Base-by-base conservation (phyloP, 2,329 filamentous ascomycete species). In the Escovopsis sp. region DNA sequence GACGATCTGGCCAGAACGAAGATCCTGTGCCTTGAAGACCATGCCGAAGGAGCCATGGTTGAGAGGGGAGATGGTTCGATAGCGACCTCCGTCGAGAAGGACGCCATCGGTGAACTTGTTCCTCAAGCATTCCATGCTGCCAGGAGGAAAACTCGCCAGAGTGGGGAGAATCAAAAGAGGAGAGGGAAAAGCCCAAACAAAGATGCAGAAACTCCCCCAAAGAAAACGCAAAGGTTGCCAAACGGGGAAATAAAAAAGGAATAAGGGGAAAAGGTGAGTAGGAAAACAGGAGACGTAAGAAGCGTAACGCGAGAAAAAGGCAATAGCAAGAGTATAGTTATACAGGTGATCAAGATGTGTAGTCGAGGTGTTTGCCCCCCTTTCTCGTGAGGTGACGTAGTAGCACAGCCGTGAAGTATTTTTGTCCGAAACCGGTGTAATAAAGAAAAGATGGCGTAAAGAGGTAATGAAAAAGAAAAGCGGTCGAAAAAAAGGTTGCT, bases 1-100 rank as follows among this genome's bases (percentile, higher is more conserved):
- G 47, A 98, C 90, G 40, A 75, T 71, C 40, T 90, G 68, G 47
- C 77, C 73, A 41, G 82, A 93, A 44, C 68, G 56, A 45, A 77
- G 66, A 56, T 98, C 86, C 55, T 71, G 79, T 40, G 88, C 90
- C 62, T 86, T 78, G 61, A 94, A 94, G 50, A 98, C 90, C 84
- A 96, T 92, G 54, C 90, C 90, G 54, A 96, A 98, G 37, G 90
- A 96, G 48, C 90, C 90, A 70, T 94, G 86, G 56, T 98, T 98
- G 63, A 98, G 80, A 39, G 90, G 87, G 47, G 87, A 83, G 52
- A 94, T 70, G 38, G 87, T 93, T 62, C 82, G 70, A 59, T 90
- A 98, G 47, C 90, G 87, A 57, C 84, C 39, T 16, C 39, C 86
- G 55, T 83, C 77, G 54, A 94, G 76, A 54, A 93, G 63, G 60